Percentiles rank a stretch among this genome's conserved stretches.
Conservation (phyloP, 208 protist species). For the Trypanosoma rangeli region DNA sequence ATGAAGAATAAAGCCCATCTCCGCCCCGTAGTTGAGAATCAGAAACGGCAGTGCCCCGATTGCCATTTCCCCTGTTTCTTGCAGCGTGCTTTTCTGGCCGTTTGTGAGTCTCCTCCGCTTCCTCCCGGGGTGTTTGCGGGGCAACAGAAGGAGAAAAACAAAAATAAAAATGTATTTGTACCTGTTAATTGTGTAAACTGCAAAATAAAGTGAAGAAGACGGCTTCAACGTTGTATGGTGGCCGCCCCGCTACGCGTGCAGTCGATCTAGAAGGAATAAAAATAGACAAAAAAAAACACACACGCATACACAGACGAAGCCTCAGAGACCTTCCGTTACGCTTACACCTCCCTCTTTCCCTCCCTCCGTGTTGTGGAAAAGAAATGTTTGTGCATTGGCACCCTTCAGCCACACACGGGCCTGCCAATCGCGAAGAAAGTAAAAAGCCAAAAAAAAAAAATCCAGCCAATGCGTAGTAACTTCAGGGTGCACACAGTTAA, state of each 20-base stretch:
- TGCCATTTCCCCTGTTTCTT: slow-evolving; percentile 44
- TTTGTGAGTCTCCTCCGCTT: neutral
- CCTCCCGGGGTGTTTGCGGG: neutral
- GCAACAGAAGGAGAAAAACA: slow-evolving; percentile 13
- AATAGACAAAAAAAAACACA: slow-evolving; percentile 15
- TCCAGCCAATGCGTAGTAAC: neutral
- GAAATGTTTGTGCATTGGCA: neutral
- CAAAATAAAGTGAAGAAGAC: no score
- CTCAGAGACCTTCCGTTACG: neutral
- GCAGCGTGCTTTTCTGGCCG: neutral
- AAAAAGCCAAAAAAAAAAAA: neutral
- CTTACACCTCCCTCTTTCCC: neutral
- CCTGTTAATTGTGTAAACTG: neutral
- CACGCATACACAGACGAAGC: neutral
- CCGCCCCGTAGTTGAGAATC: slow-evolving; percentile 89
- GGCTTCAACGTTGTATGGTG: no score
- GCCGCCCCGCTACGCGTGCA: no score
- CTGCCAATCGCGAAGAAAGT: neutral
- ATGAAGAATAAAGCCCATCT: slow-evolving; percentile 94
- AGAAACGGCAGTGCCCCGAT: slow-evolving; percentile 79
- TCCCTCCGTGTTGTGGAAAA: neutral
- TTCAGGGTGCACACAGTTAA: slow-evolving; percentile 19
- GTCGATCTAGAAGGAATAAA: neutral
- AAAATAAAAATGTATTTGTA: slow-evolving; percentile 1
- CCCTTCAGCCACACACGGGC: neutral